phyloP scores from a whole-genome alignment of 106 monocot species.

The Dendrobium catenatum region DNA sequence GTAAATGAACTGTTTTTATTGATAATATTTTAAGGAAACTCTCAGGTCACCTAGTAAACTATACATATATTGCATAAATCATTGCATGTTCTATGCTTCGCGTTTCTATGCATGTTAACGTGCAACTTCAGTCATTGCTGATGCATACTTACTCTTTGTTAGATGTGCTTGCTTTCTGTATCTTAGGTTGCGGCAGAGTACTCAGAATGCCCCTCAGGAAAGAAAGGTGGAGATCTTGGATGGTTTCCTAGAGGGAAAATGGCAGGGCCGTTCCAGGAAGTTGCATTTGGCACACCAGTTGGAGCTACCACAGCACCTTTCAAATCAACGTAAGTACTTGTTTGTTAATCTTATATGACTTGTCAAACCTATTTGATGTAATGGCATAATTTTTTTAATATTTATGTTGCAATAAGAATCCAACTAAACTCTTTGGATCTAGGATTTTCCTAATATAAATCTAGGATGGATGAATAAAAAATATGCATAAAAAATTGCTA shows the following conservation, averaged over 20 bases:
- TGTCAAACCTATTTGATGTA: background rate
- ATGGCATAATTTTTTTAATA: background rate
- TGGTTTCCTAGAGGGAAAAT: slow-evolving; percentile 99
- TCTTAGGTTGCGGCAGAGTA: slow-evolving; percentile 77
- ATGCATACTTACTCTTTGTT: background rate
- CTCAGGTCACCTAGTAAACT: background rate
- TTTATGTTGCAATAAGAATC: no score
- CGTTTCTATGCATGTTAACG: background rate
- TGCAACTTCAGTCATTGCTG: background rate
- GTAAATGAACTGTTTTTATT: background rate
- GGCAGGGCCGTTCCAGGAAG: slow-evolving; percentile 98
- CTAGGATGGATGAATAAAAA: background rate
- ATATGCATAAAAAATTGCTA: background rate
- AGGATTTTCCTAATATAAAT: background rate
- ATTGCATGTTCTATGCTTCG: background rate
- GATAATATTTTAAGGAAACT: background rate
- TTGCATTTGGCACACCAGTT: slow-evolving; percentile 79
- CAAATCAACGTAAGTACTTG: slow-evolving; percentile 79
- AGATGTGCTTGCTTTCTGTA: background rate
- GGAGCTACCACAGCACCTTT: slow-evolving; percentile 89
- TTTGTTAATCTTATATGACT: background rate
- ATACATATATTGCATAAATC: background rate
- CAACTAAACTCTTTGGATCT: no score
- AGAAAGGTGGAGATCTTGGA: slow-evolving; percentile 99
- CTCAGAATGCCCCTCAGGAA: slow-evolving; percentile 96